Evolutionary conservation across 345 rosid species (phyloP).

Genomic region (Punica granatum): DNA sequence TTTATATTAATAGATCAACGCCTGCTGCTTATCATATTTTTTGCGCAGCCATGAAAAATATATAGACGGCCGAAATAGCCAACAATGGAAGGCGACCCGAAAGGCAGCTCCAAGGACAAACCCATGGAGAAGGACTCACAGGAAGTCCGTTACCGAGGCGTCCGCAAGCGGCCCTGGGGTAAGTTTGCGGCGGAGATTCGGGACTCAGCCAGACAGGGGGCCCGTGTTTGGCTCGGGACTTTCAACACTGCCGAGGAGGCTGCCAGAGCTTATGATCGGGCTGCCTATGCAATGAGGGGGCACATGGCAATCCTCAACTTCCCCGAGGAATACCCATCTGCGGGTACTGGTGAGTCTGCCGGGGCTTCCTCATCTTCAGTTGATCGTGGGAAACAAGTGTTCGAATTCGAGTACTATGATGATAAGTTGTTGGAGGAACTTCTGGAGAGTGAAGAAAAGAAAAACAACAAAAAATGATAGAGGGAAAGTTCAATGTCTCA

Average conservation of each 20-base stretch:
- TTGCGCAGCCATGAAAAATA: background rate
- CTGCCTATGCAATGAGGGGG: constrained; percentile 84
- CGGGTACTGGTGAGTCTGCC: constrained; percentile 15
- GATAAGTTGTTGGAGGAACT: constrained; percentile 71
- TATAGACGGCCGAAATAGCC: background rate
- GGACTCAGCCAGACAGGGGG: constrained; percentile 63
- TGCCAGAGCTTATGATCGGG: constrained; percentile 78
- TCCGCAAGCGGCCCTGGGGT: constrained; percentile 86
- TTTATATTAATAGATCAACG: too few relatives aligned
- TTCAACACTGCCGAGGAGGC: constrained; percentile 88
- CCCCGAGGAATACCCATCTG: constrained; percentile 56
- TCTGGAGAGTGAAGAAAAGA: constrained; percentile 54
- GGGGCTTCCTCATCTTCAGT: constrained; percentile 14
- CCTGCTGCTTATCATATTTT: too few relatives aligned
- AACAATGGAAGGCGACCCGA: constrained; percentile 24
- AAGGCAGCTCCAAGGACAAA: background rate
- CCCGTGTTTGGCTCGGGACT: constrained; percentile 88
- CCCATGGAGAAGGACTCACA: constrained; percentile 10
- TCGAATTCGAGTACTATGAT: constrained; percentile 76
- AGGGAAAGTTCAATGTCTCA: too few relatives aligned
- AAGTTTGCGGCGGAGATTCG: constrained; percentile 91
- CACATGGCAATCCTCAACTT: constrained; percentile 70
- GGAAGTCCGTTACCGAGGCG: constrained; percentile 57
- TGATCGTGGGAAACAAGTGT: constrained; percentile 29
- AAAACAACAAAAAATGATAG: constrained; percentile 21